A percentile compares a stretch with the other conserved stretches of the same genome.
Evolutionary conservation across 441 rosid species (phyloP).

Genomic region (Corymbia citriodora): DNA sequence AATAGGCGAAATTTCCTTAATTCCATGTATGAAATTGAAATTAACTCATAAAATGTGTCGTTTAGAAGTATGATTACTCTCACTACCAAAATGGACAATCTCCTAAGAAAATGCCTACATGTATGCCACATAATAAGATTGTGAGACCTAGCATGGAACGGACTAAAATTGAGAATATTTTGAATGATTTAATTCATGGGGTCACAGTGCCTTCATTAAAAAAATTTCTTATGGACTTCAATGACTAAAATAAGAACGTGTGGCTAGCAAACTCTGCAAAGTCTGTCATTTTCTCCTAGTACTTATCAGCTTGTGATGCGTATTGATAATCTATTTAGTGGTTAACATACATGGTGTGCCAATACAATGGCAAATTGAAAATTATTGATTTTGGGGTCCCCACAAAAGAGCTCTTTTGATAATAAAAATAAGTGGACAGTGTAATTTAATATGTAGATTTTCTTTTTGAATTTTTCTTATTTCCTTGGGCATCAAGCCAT

Average conservation of each 20-base stretch:
- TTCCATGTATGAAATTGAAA: not conserved
- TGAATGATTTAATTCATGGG: not conserved
- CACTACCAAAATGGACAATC: not conserved
- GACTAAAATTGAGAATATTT: fast-evolving
- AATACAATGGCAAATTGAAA: not conserved
- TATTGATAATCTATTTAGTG: not conserved
- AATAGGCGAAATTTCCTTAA: fast-evolving
- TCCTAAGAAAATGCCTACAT: not conserved
- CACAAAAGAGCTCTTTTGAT: not conserved
- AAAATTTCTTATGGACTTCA: not conserved
- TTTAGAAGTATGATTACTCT: not conserved
- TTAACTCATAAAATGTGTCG: not conserved
- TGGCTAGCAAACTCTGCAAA: not conserved
- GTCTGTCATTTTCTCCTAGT: fast-evolving
- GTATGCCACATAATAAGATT: too few relatives aligned
- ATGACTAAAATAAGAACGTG: not conserved
- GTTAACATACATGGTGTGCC: fast-evolving
- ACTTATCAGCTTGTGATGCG: too few relatives aligned
- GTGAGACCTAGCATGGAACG: not conserved
- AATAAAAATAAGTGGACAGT: not conserved
- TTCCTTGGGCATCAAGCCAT: not conserved
- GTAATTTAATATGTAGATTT: not conserved
- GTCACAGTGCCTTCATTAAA: not conserved
- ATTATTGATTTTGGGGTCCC: not conserved
- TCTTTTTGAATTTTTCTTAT: not conserved